These are phyloP conservation scores for Hericium erinaceus DNA, from an alignment of 768 basidiomycete species.

Conservation along the genomic window DNA sequence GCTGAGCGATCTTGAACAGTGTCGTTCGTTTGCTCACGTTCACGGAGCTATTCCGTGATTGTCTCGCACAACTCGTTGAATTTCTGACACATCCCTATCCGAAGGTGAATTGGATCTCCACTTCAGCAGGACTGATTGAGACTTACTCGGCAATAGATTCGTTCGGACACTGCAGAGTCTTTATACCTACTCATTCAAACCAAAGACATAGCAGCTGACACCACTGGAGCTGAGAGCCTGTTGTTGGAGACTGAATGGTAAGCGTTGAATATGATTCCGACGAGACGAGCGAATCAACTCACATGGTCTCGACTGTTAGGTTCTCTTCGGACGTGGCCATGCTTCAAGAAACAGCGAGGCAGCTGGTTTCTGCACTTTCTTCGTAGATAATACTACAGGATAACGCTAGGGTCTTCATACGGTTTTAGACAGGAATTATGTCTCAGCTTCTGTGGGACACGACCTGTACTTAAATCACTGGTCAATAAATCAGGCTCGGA, in stretches of 20 bases:
- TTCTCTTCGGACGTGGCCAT: constrained; percentile 3
- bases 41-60: constrained; percentile 33
- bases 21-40: constrained; percentile 55
- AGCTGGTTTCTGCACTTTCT: background rate
- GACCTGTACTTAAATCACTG: too few relatives aligned
- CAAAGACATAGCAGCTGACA: constrained; percentile 54
- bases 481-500: too few relatives aligned
- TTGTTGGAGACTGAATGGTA: constrained; percentile 81
- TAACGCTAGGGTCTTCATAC: too few relatives aligned
- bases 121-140: constrained; percentile 7
- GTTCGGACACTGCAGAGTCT: constrained; percentile 74
- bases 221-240: constrained; percentile 57
- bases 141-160: constrained; percentile 41
- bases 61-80: constrained; percentile 34
- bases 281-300: background rate
- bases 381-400: too few relatives aligned
- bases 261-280: too few relatives aligned
- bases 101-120: constrained; percentile 39
- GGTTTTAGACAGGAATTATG: too few relatives aligned
- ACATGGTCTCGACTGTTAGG: background rate
- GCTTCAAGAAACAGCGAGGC: background rate
- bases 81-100: constrained; percentile 81
- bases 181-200: constrained; percentile 72
- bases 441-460: too few relatives aligned
- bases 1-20: constrained; percentile 28